phyloP scores from a whole-genome alignment of 129 eudicot species.

The Saussurea involucrata region DNA sequence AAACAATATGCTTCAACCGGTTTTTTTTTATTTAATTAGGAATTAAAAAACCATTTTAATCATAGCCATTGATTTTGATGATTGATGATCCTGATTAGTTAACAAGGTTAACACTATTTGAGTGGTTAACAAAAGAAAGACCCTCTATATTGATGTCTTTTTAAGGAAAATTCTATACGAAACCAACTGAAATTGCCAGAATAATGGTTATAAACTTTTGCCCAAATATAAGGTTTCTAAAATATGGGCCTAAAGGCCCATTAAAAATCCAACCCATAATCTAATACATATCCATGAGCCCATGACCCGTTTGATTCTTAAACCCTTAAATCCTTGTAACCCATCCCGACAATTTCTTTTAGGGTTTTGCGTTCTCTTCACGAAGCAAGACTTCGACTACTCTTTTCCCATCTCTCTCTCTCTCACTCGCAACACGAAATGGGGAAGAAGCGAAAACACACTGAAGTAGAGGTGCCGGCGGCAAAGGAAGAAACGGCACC shows the following conservation, averaged over 20 bases:
- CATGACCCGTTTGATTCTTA: not conserved
- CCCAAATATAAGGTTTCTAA: not conserved
- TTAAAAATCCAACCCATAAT: not conserved
- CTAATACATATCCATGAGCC: not conserved
- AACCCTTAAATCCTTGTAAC: not conserved
- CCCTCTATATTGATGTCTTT: too few relatives aligned
- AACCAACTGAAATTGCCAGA: too few relatives aligned
- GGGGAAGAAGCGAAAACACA: slow-evolving; percentile 88
- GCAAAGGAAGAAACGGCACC: slow-evolving; percentile 46
- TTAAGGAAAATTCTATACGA: too few relatives aligned
- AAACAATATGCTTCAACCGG: too few relatives aligned
- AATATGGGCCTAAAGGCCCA: not conserved
- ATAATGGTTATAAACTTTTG: too few relatives aligned
- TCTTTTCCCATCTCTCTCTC: not conserved
- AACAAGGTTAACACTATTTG: too few relatives aligned
- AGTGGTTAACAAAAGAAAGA: too few relatives aligned
- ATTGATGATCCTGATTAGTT: too few relatives aligned
- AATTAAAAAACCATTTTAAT: too few relatives aligned
- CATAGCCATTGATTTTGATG: too few relatives aligned
- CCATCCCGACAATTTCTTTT: not conserved
- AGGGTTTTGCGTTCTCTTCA: not conserved
- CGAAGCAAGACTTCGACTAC: not conserved
- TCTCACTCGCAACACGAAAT: slow-evolving; percentile 6
- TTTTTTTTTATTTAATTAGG: too few relatives aligned
- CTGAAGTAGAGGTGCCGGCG: slow-evolving; percentile 28